Percentiles rank a stretch among this genome's conserved stretches.
These are phyloP conservation scores for Hypericum androsaemum DNA, from an alignment of 345 rosid genomes.

Conservation along the genomic window DNA sequence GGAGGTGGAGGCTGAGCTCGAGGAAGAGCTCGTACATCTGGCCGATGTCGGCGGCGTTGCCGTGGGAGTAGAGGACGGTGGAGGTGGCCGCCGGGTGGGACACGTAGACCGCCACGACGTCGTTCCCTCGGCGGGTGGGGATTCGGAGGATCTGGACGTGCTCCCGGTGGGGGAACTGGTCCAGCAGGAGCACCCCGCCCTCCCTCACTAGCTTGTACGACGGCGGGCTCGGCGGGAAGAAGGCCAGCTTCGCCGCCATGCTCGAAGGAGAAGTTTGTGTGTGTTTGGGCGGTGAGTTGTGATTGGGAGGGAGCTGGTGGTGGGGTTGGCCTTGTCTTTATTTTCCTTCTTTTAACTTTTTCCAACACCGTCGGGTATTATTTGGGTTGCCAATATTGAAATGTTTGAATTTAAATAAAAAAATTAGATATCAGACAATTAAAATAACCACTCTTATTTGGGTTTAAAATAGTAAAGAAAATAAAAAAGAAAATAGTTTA, in stretches of 20 bases:
- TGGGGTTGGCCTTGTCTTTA: no score
- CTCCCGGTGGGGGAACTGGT: slow-evolving; percentile 9
- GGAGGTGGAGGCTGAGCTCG: slow-evolving; percentile 79
- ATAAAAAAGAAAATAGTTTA: no score
- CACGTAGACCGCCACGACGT: slow-evolving; percentile 74
- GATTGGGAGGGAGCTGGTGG: no score
- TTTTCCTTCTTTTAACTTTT: no score
- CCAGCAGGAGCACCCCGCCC: neutral
- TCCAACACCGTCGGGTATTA: no score
- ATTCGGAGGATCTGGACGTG: slow-evolving; percentile 15
- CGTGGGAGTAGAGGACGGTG: slow-evolving; percentile 90
- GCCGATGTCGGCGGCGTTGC: slow-evolving; percentile 99
- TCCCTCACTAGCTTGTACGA: slow-evolving; percentile 3
- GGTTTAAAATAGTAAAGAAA: no score
- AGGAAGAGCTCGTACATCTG: slow-evolving; percentile 99
- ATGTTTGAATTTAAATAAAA: no score
- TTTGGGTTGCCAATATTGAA: no score
- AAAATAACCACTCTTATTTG: no score
- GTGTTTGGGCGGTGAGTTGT: no score
- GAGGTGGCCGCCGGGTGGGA: slow-evolving; percentile 85
- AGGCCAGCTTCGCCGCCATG: slow-evolving; percentile 10
- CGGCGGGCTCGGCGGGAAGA: slow-evolving; percentile 7
- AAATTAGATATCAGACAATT: no score
- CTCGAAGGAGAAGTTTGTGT: neutral
- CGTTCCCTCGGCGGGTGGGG: slow-evolving; percentile 65